Conservation (phyloP, 345 rosid genomes). For the Dipteronia sinensis region DNA sequence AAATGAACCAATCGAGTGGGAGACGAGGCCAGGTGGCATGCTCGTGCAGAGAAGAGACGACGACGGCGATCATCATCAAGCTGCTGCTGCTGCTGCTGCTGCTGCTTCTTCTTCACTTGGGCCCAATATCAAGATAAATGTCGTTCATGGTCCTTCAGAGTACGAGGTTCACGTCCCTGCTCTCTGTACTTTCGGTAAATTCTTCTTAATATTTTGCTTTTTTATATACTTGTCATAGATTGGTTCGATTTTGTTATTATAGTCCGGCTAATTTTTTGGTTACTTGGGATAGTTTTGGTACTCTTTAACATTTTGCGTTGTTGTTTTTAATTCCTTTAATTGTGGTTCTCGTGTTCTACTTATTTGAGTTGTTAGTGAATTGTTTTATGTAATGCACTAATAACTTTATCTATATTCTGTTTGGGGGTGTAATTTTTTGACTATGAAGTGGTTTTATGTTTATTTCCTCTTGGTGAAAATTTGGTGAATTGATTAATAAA, state of each 20-base stretch:
- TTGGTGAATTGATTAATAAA: no score
- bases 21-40: constrained; percentile 58
- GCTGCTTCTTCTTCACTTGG: constrained; percentile 16
- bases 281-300: no score
- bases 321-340: background rate
- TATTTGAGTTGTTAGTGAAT: background rate
- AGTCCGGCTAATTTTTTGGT: no score
- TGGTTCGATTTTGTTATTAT: no score
- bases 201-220: background rate
- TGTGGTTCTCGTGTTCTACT: background rate
- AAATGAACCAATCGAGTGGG: constrained; percentile 42
- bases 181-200: constrained; percentile 64
- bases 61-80: constrained; percentile 20
- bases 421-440: background rate
- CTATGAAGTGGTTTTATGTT: background rate
- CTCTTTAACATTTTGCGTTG: no score
- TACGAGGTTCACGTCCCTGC: constrained; percentile 53
- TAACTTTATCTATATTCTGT: background rate
- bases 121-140: constrained; percentile 45
- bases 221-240: background rate
- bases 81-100: constrained; percentile 29
- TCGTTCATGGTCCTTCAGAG: constrained; percentile 50
- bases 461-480: background rate
- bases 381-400: background rate
- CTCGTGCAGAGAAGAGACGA: constrained; percentile 59